These are phyloP conservation scores for Citrullus mucosospermus DNA, from an alignment of 306 rosid genomes.

Conservation along the genomic window DNA sequence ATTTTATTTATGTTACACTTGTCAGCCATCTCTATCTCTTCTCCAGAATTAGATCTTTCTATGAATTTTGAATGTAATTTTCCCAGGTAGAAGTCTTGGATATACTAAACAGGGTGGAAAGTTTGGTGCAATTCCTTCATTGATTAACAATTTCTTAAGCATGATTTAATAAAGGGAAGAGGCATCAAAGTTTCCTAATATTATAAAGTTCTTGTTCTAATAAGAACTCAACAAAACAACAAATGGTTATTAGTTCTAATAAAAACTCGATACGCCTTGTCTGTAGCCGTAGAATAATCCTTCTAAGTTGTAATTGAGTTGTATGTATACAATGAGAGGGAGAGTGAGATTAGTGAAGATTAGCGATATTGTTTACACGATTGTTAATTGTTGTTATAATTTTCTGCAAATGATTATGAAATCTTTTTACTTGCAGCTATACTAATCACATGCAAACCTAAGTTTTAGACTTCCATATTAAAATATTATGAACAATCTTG, in stretches of 20 bases:
- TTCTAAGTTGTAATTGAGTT: background rate
- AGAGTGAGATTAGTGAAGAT: background rate
- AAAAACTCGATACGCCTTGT: background rate
- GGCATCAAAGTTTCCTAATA: background rate
- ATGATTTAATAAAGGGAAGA: background rate
- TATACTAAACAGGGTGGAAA: background rate
- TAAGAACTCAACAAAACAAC: background rate
- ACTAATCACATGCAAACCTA: background rate
- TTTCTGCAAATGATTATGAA: background rate
- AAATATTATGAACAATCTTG: background rate
- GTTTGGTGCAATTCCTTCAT: background rate
- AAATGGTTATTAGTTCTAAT: background rate
- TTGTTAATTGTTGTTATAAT: background rate
- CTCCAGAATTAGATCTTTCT: background rate
- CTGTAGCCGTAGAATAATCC: too few species aligned
- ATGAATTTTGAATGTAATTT: background rate
- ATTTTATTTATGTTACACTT: background rate
- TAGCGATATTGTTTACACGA: background rate
- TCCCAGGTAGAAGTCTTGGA: background rate
- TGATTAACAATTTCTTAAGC: background rate
- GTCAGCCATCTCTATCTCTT: background rate
- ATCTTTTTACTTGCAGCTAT: background rate
- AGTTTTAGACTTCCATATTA: background rate
- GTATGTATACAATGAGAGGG: background rate
- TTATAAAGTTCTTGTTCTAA: background rate